Percentiles rank a stretch among this genome's conserved stretches.
Evolutionary conservation across 495 filamentous ascomycete genomes (phyloP).

Genomic region (Lasiosphaeria miniovina): DNA sequence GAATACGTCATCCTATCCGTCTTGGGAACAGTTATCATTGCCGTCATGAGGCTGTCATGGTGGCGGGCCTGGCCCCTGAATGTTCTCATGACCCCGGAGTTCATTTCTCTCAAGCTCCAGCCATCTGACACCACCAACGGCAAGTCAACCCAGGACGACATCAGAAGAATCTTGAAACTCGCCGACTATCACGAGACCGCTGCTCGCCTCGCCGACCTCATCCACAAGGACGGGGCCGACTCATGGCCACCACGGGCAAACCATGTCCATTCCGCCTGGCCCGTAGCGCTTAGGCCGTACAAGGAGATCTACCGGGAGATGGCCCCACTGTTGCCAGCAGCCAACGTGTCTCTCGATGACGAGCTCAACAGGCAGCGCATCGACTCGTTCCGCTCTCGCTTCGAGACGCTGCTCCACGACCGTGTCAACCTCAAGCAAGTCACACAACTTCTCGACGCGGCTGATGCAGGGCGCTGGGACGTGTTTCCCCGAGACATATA

Average conservation of each 20-base stretch:
- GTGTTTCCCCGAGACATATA: constrained; percentile 28
- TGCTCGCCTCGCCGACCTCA: constrained; percentile 19
- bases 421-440: constrained; percentile 28
- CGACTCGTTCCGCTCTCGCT: background rate
- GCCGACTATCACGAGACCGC: constrained; percentile 25
- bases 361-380: constrained; percentile 16
- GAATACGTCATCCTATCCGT: no score
- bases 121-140: background rate
- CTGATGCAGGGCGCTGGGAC: constrained; percentile 27
- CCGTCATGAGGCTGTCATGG: no score
- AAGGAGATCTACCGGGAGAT: constrained; percentile 36
- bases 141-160: background rate
- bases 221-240: constrained; percentile 35
- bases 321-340: constrained; percentile 24
- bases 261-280: constrained; percentile 22
- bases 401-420: constrained; percentile 18
- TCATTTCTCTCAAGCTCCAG: no score
- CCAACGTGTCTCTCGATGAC: constrained; percentile 25
- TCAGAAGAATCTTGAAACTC: constrained; percentile 6
- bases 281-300: constrained; percentile 30
- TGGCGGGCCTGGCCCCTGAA: no score
- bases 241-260: constrained; percentile 34
- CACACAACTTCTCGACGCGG: constrained; percentile 20
- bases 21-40: no score
- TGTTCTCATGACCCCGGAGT: no score